phyloP scores from a whole-genome alignment of 2,329 filamentous ascomycete genomes.

The Nemania sp. region DNA sequence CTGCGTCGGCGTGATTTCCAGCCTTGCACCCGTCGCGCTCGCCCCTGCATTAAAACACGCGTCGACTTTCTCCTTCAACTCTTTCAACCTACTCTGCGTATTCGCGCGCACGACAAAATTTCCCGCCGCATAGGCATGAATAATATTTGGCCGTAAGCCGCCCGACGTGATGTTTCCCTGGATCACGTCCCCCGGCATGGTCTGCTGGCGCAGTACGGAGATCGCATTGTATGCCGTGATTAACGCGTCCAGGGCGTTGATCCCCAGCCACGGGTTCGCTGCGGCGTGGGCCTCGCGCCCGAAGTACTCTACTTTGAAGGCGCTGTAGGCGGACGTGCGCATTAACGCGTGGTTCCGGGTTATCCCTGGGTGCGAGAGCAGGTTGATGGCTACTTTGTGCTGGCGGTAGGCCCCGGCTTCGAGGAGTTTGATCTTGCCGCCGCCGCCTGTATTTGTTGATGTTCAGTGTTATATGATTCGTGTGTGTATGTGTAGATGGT shows the following conservation, averaged over 20 bases:
- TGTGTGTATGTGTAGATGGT: neutral
- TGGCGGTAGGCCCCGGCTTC: constrained; percentile 49
- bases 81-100: constrained; percentile 44
- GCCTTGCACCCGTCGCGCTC: constrained; percentile 52
- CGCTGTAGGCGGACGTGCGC: constrained; percentile 54
- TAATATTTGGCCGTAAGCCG: constrained; percentile 58
- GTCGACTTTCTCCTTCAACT: constrained; percentile 47
- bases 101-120: constrained; percentile 39
- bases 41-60: constrained; percentile 53
- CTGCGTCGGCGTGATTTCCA: constrained; percentile 47
- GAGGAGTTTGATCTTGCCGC: constrained; percentile 53
- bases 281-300: constrained; percentile 61
- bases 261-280: constrained; percentile 60
- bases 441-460: constrained; percentile 41
- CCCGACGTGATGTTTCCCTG: constrained; percentile 57
- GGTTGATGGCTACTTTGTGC: constrained; percentile 43
- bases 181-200: constrained; percentile 53
- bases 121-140: constrained; percentile 50
- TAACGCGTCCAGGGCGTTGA: constrained; percentile 62
- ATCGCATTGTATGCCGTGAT: constrained; percentile 53
- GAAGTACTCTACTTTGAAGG: constrained; percentile 55
- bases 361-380: constrained; percentile 49
- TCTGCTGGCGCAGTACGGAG: constrained; percentile 58
- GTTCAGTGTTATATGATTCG: constrained; percentile 1
- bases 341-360: constrained; percentile 51